Percentiles rank a stretch among this genome's conserved stretches.
Evolutionary conservation across 495 filamentous ascomycete species (phyloP).

Genomic region (Hyphodiscus hymeniophilus): DNA sequence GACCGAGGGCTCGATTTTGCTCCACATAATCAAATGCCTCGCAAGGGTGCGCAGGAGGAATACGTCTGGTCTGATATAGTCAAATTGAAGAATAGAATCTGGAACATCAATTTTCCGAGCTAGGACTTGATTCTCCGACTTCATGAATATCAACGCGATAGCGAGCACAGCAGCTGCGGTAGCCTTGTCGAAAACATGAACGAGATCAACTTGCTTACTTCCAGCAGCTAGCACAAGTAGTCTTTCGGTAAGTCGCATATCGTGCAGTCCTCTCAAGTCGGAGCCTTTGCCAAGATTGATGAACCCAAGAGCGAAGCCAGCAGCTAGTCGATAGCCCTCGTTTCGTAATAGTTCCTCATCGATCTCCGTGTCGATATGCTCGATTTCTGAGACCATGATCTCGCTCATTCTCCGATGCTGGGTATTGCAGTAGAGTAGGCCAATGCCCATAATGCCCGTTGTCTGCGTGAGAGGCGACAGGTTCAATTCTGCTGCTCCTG

Average conservation of each 20-base stretch:
- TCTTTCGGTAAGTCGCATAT: slow-evolving; percentile 89
- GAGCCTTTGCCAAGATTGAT: slow-evolving; percentile 91
- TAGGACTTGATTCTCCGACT: slow-evolving; percentile 80
- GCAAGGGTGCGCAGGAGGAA: slow-evolving; percentile 85
- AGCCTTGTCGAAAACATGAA: slow-evolving; percentile 87
- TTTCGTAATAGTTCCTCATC: slow-evolving; percentile 74
- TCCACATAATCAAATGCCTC: slow-evolving; percentile 92
- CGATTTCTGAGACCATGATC: slow-evolving; percentile 95
- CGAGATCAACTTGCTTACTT: slow-evolving; percentile 76
- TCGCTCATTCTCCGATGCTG: slow-evolving; percentile 98
- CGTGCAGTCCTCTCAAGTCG: slow-evolving; percentile 80
- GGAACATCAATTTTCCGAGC: slow-evolving; percentile 91
- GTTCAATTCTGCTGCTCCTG: slow-evolving; percentile 88
- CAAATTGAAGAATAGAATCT: slow-evolving; percentile 80
- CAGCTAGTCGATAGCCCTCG: slow-evolving; percentile 89
- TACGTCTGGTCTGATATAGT: slow-evolving; percentile 89
- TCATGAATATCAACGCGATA: slow-evolving; percentile 94
- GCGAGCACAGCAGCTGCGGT: slow-evolving; percentile 85
- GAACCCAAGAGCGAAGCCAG: slow-evolving; percentile 86
- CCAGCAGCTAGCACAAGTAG: slow-evolving; percentile 76
- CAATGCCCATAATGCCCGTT: slow-evolving; percentile 95
- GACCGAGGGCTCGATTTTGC: slow-evolving; percentile 58
- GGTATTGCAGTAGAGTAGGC: slow-evolving; percentile 86
- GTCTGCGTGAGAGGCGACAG: slow-evolving; percentile 91
- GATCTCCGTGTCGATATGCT: slow-evolving; percentile 63